Conservation (phyloP, 2,329 filamentous ascomycete species). For the Talaromyces amestolkiae region DNA sequence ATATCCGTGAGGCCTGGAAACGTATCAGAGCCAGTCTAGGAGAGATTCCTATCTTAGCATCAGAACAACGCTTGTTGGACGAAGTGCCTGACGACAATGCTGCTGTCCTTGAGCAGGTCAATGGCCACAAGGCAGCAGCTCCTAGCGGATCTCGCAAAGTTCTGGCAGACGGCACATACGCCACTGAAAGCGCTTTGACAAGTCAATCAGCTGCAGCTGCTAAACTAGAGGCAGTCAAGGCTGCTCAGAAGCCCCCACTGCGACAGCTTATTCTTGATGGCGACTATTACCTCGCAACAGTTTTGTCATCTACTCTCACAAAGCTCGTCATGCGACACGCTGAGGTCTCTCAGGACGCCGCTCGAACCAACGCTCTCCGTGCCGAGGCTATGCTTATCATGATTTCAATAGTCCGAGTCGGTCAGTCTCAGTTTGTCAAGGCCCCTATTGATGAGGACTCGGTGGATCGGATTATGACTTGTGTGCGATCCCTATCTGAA, state of each 20-base stretch:
- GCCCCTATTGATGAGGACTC: constrained; percentile 96
- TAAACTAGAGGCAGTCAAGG: constrained; percentile 92
- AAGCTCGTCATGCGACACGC: constrained; percentile 98
- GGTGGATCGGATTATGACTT: constrained; percentile 97
- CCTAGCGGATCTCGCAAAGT: constrained; percentile 87
- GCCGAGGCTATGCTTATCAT: constrained; percentile 99
- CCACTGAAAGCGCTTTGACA: constrained; percentile 92
- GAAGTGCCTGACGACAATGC: constrained; percentile 71
- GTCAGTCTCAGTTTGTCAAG: constrained; percentile 98
- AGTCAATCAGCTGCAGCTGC: constrained; percentile 87
- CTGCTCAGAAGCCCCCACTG: constrained; percentile 91
- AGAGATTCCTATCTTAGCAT: constrained; percentile 94
- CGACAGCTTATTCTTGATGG: constrained; percentile 94
- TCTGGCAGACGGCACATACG: constrained; percentile 93
- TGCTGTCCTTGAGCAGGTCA: constrained; percentile 66
- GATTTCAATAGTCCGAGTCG: constrained; percentile 97
- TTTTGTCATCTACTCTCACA: constrained; percentile 91
- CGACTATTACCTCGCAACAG: constrained; percentile 92
- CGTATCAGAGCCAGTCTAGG: constrained; percentile 88
- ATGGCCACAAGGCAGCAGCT: constrained; percentile 73
- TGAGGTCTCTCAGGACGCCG: constrained; percentile 81
- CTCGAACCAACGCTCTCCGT: constrained; percentile 87
- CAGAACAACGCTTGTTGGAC: constrained; percentile 87
- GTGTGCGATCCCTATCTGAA: constrained; percentile 86
- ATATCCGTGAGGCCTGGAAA: constrained; percentile 96